These are phyloP conservation scores for Blepharisma stoltei DNA, from an alignment of 73 alveolate species.

Conservation along the genomic window DNA sequence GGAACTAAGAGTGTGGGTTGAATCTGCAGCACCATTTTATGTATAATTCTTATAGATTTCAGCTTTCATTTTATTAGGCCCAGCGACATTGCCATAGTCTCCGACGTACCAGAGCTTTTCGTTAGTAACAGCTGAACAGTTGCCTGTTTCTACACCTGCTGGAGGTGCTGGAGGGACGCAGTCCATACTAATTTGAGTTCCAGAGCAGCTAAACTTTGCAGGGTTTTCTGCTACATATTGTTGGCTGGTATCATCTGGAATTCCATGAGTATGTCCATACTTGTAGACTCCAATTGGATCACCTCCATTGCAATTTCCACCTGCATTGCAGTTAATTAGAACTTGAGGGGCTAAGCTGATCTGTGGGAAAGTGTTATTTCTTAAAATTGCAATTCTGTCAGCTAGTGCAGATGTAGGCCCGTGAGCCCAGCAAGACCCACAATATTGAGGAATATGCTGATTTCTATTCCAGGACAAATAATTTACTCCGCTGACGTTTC, in stretches of 20 bases:
- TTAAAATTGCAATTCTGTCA: conserved; percentile 74
- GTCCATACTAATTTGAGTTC: conserved; percentile 25
- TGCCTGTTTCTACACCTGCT: conserved; percentile 40
- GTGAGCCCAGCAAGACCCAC: conserved; percentile 88
- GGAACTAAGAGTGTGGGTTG: conserved; percentile 45
- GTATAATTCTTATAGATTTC: conserved; percentile 67
- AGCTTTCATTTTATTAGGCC: conserved; percentile 73
- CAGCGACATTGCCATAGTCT: conserved; percentile 54
- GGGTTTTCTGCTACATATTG: conserved; percentile 60
- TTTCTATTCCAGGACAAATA: conserved; percentile 74
- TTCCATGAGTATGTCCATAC: conserved; percentile 58
- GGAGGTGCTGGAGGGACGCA: conserved; percentile 28
- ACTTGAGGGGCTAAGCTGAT: conserved; percentile 62
- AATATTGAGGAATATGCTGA: conserved; percentile 70
- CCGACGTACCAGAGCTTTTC: conserved; percentile 48
- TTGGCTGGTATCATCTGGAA: conserved; percentile 69
- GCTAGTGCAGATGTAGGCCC: conserved; percentile 79
- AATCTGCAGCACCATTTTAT: conserved; percentile 38
- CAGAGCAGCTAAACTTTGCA: conserved; percentile 43
- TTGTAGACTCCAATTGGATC: conserved; percentile 65
- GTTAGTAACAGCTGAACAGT: conserved; percentile 66
- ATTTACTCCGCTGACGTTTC: conserved; percentile 59
- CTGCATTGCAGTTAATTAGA: conserved; percentile 75
- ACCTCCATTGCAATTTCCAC: conserved; percentile 89
- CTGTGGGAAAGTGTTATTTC: conserved; percentile 50